Conservation (phyloP, 371 early-diverging fungal species). For the Rhizopus microsporus region DNA sequence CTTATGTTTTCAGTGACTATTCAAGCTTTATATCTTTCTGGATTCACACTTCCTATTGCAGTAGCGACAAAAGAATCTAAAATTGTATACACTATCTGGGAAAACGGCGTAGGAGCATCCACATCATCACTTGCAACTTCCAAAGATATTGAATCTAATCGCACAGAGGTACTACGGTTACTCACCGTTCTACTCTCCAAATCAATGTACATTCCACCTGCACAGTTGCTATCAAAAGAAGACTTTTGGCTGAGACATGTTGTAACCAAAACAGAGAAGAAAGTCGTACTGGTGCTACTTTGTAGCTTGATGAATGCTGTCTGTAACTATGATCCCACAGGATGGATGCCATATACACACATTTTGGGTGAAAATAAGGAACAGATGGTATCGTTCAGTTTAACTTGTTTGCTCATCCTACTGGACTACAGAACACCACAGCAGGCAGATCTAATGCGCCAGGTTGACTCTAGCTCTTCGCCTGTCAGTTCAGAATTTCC, state of each 20-base stretch:
- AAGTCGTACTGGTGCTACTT: slow-evolving; percentile 71
- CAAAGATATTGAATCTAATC: slow-evolving; percentile 67
- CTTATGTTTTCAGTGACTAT: slow-evolving; percentile 29
- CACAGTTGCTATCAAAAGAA: slow-evolving; percentile 54
- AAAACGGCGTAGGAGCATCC: slow-evolving; percentile 73
- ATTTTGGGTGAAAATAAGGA: slow-evolving; percentile 74
- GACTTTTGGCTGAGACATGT: slow-evolving; percentile 62
- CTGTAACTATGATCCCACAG: slow-evolving; percentile 77
- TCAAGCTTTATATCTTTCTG: slow-evolving; percentile 67
- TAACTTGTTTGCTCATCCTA: slow-evolving; percentile 69
- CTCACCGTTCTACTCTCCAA: slow-evolving; percentile 74
- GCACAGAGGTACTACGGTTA: slow-evolving; percentile 78
- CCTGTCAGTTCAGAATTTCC: slow-evolving; percentile 16
- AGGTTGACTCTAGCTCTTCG: slow-evolving; percentile 17
- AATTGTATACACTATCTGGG: slow-evolving; percentile 83
- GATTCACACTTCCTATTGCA: slow-evolving; percentile 76
- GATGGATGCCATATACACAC: slow-evolving; percentile 90
- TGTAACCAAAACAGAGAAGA: slow-evolving; percentile 70
- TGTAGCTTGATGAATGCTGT: slow-evolving; percentile 85
- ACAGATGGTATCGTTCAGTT: slow-evolving; percentile 65
- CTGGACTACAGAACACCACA: slow-evolving; percentile 67
- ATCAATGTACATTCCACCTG: slow-evolving; percentile 76
- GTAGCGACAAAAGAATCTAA: slow-evolving; percentile 49
- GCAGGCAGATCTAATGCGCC: slow-evolving; percentile 25
- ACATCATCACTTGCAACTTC: slow-evolving; percentile 67